Evolutionary conservation across 2,329 filamentous ascomycete species (phyloP).

Genomic region (Penicillium freii): DNA sequence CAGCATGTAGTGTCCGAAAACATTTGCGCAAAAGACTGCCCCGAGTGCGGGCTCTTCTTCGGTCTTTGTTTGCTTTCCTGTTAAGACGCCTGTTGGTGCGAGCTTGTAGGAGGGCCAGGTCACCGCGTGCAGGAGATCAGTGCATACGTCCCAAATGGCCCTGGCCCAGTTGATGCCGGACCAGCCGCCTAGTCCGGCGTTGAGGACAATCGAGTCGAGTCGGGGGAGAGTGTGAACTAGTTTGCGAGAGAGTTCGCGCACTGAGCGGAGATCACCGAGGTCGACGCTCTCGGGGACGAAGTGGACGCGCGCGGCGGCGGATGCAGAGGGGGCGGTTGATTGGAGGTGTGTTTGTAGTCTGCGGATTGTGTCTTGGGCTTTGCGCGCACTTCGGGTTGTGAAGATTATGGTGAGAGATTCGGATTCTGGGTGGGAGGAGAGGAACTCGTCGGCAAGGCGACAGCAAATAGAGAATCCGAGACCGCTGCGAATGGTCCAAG

Average conservation of each 20-base stretch:
- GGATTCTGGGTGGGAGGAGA: conserved; percentile 62
- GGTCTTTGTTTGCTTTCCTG: conserved; percentile 50
- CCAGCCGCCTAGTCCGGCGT: conserved; percentile 88
- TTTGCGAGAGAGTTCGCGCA: conserved; percentile 53
- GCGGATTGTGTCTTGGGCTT: conserved; percentile 69
- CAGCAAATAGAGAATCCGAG: conserved; percentile 81
- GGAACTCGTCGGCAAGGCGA: conserved; percentile 86
- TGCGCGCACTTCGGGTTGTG: conserved; percentile 73
- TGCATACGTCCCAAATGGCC: conserved; percentile 58
- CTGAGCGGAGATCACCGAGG: conserved; percentile 54
- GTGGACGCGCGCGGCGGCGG: conserved; percentile 45
- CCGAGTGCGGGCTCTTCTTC: conserved; percentile 63
- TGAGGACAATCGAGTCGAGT: conserved; percentile 77
- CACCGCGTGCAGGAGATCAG: conserved; percentile 63
- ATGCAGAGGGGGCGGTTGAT: conserved; percentile 39
- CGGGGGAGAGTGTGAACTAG: conserved; percentile 58
- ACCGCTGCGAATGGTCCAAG: conserved; percentile 57
- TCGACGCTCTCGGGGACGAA: conserved; percentile 60
- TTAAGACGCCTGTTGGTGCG: conserved; percentile 54
- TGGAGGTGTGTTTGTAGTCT: conserved; percentile 63
- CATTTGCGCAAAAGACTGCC: conserved; percentile 83
- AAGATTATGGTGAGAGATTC: conserved; percentile 76
- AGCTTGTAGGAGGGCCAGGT: conserved; percentile 79
- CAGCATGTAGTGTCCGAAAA: conserved; percentile 93
- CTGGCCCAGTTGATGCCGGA: conserved; percentile 68